Evolutionary conservation across 2,329 filamentous ascomycete genomes (phyloP), one percentile per base, ranked within the genome.

Genomic region (Trichoderma sp.): DNA sequence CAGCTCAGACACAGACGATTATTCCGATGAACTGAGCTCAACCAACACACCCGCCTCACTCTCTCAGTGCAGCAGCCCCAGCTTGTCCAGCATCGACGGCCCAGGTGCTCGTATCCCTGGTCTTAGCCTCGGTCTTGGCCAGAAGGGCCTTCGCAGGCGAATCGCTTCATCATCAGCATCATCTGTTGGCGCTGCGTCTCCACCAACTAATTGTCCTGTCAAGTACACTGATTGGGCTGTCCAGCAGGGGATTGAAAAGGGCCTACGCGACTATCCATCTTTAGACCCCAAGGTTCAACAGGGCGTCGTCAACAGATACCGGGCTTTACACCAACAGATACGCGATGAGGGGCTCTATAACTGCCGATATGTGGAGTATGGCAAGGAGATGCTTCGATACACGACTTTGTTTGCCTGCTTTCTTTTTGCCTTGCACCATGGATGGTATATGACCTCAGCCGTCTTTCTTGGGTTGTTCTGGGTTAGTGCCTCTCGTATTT

Each of bases 291-390:
- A 83, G 7, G 95, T 90, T 1, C 96, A 99, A 79, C 88, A 90
- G 70, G 85, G 85, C 63, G 94, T 99, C 72, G 87, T 93, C 50
- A 82, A 84, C 58, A 97, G 95, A 79, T 99, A 98, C 79, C 91
- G 94, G n/a, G 84, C 88, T 11, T 84, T 98, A 30, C 86, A 95
- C 76, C 82, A 92, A 75, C 88, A 89, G 28, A 90, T 99, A 74
- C 85, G 87, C 75, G 90, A 87, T 15, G 92, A 92, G 77, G 92
- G 92, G 0, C 86, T 98, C 1, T 98, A 94, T 80, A 79, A 94
- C 65, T 98, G 95, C 86, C 92, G 93, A 77, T 97, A 97, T 81
- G 86, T 82, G 43, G 90, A 92, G 3, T 98, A 98, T 77, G 88
- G 88, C 28, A 85, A 92, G 66, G 96, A 99, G 80, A 83, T 85